Base-by-base conservation (phyloP, 176 grass and related monocot species). In the Poa pratensis region DNA sequence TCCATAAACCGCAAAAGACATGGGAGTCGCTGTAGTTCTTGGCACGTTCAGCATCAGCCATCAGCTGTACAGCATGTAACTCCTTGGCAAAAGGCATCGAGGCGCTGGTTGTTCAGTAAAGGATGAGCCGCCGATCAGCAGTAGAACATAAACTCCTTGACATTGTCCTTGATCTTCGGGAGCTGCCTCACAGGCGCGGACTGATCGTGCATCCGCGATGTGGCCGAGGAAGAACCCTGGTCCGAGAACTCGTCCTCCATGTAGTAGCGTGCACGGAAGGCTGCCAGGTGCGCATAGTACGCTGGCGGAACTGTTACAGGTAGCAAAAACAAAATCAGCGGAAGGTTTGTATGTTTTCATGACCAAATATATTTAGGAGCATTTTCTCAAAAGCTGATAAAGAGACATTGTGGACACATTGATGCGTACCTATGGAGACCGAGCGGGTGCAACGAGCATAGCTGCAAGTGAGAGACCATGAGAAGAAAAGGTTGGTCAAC, bases 381-480 rank as follows among this genome's bases (percentile, higher is more conserved):
- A 8, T 15, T 40, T 18, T 7, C 12, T 45, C 35, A 15, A 8
- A 8, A 30, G 37, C 42, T 66, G 14, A 64, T 79, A 6, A 5
- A 5, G 11, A 19, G 2, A 32, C 28, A 64, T 3, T 27, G 15
- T 63, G 26, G 42, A 6, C 3, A 11, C 5, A 74, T 4, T 3
- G 46, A 55, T 71, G 43, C 69, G 9, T 78, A 98, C 96, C 96
- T 78, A 95, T 87, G 3, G 96, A 98, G 19, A 95, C 93, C 17
- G 96, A 90, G 11, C 93, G 81, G 4, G 96, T 98, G 88, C 96
- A 98, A 6, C 93, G 73, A 12, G 93, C 93, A 19, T 98, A 95
- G 6, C 95, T 97, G 43, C 70, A 22, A 35, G 13, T 0, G 10
- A 76, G 42, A 27, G 6, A 48, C 65, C 73, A 67, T 23, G 8